These are phyloP conservation scores for Coniella lustricola DNA, from an alignment of 2,329 filamentous ascomycete species.

Conservation along the genomic window DNA sequence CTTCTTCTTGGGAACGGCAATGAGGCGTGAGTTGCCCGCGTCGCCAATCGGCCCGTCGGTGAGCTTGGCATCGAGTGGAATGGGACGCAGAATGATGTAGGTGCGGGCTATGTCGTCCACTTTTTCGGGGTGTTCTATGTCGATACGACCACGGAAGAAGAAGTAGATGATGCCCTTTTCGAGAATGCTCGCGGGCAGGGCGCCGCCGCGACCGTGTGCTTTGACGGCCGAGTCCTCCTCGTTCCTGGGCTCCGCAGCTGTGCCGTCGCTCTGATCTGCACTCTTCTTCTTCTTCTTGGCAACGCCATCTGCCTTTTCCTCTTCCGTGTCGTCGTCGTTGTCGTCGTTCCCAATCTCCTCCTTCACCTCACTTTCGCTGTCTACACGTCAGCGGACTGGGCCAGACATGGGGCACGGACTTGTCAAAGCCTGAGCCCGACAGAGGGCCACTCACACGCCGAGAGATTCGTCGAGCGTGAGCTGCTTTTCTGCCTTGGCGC, in stretches of 20 bases:
- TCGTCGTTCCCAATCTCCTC: constrained; percentile 21
- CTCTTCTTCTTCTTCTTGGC: constrained; percentile 10
- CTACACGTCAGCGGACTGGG: neutral
- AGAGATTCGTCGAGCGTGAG: constrained; percentile 10
- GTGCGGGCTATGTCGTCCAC: constrained; percentile 69
- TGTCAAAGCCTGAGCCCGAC: too few species aligned
- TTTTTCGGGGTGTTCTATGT: constrained; percentile 60
- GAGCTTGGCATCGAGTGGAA: constrained; percentile 63
- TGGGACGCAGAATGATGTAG: constrained; percentile 71
- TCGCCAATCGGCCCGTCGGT: constrained; percentile 42
- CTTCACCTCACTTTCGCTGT: constrained; percentile 16
- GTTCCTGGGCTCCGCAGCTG: neutral
- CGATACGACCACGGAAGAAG: constrained; percentile 74
- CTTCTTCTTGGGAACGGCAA: constrained; percentile 78
- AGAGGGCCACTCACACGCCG: neutral
- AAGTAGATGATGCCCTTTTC: constrained; percentile 92
- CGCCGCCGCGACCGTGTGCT: constrained; percentile 26
- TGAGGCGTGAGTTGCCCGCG: constrained; percentile 58
- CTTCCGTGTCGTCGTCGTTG: neutral
- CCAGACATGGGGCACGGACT: neutral
- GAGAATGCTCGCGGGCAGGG: constrained; percentile 50
- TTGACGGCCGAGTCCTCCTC: constrained; percentile 20
- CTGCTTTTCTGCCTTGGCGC: constrained; percentile 1
- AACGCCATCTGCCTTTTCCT: too few species aligned
- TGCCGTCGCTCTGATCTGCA: constrained; percentile 5